Percentiles rank a stretch among this genome's conserved stretches.
phyloP scores from a whole-genome alignment of 257 asterid species.

The Plectranthus barbatus region DNA sequence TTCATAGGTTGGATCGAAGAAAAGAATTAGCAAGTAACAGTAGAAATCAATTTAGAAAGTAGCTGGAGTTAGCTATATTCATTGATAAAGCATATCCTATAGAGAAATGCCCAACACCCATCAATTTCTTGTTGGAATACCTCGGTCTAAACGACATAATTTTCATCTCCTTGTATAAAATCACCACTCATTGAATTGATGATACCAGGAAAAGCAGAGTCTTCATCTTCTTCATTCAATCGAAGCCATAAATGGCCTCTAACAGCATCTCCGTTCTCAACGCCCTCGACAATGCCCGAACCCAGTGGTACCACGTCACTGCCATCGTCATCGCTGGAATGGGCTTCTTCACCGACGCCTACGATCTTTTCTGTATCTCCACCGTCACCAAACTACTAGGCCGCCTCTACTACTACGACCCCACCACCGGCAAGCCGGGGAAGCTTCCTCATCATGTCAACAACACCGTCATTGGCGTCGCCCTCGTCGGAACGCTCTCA shows the following conservation, averaged over 20 bases:
- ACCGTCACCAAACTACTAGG: slow-evolving; percentile 13
- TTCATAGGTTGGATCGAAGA: background rate
- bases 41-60: slow-evolving; percentile 8
- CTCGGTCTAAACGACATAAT: background rate
- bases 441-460: slow-evolving; percentile 5
- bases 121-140: background rate
- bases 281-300: slow-evolving; percentile 4
- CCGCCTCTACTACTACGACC: slow-evolving; percentile 12
- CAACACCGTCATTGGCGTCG: slow-evolving; percentile 9
- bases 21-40: background rate
- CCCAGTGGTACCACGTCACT: slow-evolving; percentile 8
- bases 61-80: background rate
- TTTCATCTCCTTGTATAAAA: background rate
- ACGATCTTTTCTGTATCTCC: background rate
- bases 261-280: slow-evolving; percentile 1
- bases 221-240: background rate
- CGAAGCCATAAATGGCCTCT: background rate
- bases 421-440: slow-evolving; percentile 4
- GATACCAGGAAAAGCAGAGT: background rate
- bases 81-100: background rate
- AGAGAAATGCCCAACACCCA: background rate
- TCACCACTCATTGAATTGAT: background rate
- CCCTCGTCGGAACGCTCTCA: background rate
- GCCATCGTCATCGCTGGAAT: slow-evolving; percentile 14
- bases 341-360: slow-evolving; percentile 17